Base-by-base conservation (phyloP, 2,329 filamentous ascomycete genomes). In the Trichoderma lentiforme region DNA sequence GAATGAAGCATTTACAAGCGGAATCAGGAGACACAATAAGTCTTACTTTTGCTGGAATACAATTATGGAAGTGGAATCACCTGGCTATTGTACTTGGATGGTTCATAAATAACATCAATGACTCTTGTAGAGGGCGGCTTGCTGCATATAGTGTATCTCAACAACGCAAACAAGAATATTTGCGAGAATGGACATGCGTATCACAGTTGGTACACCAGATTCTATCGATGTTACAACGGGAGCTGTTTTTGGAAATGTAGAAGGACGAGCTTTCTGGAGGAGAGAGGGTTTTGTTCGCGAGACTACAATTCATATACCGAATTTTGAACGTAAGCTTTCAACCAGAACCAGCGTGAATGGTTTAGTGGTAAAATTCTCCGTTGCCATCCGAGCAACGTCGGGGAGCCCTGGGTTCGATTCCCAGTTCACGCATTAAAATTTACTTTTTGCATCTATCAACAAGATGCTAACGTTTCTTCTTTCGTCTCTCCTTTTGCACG, bases 381-480 rank as follows among this genome's bases (percentile, higher is more conserved):
- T 79, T 79, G 77, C 78, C 78, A 79, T 78, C 73, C 63, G 74
- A 72, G 74, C 74, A 76, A 74, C 73, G 74, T 79, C 77, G 77
- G 77, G 77, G 77, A 78, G 77, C 77, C 76, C 77, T 78, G 77
- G 77, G 77, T 79, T 79, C 78, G 76, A 79, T 78, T 79, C 77
- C 77, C 77, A 77, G 78, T 76, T 78, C 72, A 79, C 78, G 78
- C 78, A 79, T n/a, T 9, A 11, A 30, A 26, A 28, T 65, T 47
- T 70, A 11, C 28, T 24, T 62, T 75, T 74, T 73, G 60, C 57
- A 43, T 39, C 26, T 12, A 1, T 62, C 30, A 12, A 12, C 8
- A 21, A 34, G 15, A 8, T 28, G 11, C 6, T 53, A 9, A 21
- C 21, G 21, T 65, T 30, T 34, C 32, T 64, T 65, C 2, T 14